Evolutionary conservation across 140 eudicot species (phyloP).

Genomic region (Senecio squalidus): DNA sequence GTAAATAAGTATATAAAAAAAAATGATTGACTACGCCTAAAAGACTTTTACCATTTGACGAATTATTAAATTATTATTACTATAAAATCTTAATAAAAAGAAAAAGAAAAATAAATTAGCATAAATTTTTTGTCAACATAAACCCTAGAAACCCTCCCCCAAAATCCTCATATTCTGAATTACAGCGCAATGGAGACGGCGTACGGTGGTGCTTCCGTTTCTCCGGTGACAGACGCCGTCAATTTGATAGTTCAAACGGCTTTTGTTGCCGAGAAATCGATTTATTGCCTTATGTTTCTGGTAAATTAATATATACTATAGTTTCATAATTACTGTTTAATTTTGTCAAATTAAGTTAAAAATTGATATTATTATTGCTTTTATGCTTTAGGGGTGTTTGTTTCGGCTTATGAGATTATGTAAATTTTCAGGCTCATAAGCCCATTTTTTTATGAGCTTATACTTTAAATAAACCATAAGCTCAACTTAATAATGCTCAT

Average conservation of each 20-base stretch:
- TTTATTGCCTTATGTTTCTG: slow-evolving; percentile 26
- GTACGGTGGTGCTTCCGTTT: neutral
- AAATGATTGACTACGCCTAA: no score
- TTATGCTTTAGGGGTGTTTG: neutral
- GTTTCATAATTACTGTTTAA: neutral
- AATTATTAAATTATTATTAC: no score
- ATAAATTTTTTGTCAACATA: slow-evolving; percentile 6
- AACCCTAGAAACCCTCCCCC: slow-evolving; percentile 14
- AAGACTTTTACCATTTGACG: no score
- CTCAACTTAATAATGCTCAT: no score
- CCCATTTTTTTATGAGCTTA: no score
- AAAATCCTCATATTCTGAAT: neutral
- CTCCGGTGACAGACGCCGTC: slow-evolving; percentile 17
- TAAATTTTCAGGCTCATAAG: no score
- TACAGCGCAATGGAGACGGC: slow-evolving; percentile 24
- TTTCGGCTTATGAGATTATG: no score
- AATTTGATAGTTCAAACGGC: slow-evolving; percentile 19
- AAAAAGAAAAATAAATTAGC: no score
- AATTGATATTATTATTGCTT: neutral
- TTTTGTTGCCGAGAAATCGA: slow-evolving; percentile 23
- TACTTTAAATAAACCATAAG: no score
- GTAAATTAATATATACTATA: slow-evolving; percentile 14
- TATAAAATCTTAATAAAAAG: no score
- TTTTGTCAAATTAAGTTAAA: neutral
- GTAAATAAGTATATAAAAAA: no score